Base-by-base conservation (phyloP, 306 rosid genomes). In the Parietaria judaica region DNA sequence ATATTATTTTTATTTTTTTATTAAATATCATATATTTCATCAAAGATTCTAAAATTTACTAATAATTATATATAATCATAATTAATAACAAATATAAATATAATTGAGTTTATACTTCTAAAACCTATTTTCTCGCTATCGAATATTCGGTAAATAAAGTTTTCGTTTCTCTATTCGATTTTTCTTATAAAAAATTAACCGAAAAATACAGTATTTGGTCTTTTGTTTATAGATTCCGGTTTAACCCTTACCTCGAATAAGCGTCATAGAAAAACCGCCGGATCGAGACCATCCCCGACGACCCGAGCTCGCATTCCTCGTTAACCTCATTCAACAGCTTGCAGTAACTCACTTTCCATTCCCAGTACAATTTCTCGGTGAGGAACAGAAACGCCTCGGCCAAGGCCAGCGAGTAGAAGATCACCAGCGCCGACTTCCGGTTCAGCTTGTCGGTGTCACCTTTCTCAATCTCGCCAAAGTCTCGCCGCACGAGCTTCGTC, bases 211-310 rank as follows among this genome's bases (percentile, higher is more conserved):
- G 31, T 23, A 23, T 23, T 23, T 23, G 31, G 31, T 23, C 31
- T 23, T 23, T 23, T 23, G 31, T 23, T 23, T 23, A 23, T 23
- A 23, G 31, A 23, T 23, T 23, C 31, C 31, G 31, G 31, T 23
- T 23, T 23, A 23, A 23, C 31, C 31, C 31, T 23, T 23, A 23
- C 31, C 45, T 41, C 12, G 96, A 86, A 76, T 94, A 94, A 5
- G 99, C 84, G 73, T 88, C 99, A 58, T 88, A 94, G 53, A 94
- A 94, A 79, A 94, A 94, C 58, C 97, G 80, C 65, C 71, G 83
- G 36, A 78, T 83, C 0, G 99, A 82, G 41, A 79, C 66, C 79
- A 79, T 57, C 34, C 95, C 97, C 4, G 79, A 65, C 57, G 81
- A 74, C 48, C 94, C 99, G 47, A 94, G 56, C 60, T 81, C 87